phyloP scores from a whole-genome alignment of 306 rosid genomes.

The Comarum palustre region DNA sequence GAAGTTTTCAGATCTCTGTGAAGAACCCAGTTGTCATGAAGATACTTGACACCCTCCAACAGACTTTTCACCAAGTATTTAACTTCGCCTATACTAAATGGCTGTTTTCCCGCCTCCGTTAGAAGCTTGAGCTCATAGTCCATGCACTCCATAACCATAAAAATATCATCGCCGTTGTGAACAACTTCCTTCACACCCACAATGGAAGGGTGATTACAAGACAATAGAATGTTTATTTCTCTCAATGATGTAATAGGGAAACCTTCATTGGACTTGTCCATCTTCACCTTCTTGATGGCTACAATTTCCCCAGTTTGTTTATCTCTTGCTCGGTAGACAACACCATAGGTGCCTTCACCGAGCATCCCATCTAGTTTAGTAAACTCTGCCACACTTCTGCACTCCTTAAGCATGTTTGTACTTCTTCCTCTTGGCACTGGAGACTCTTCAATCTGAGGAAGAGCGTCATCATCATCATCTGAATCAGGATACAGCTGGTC shows the following conservation, averaged over 20 bases:
- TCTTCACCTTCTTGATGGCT: slow-evolving; percentile 94
- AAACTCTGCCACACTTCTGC: slow-evolving; percentile 73
- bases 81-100: slow-evolving; percentile 70
- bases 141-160: slow-evolving; percentile 96
- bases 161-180: slow-evolving; percentile 66
- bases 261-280: slow-evolving; percentile 65
- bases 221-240: slow-evolving; percentile 86
- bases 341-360: slow-evolving; percentile 88
- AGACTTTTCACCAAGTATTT: slow-evolving; percentile 69
- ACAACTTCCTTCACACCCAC: slow-evolving; percentile 91
- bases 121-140: slow-evolving; percentile 73
- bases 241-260: slow-evolving; percentile 83
- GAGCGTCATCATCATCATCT: slow-evolving; percentile 34
- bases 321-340: slow-evolving; percentile 89
- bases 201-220: slow-evolving; percentile 73
- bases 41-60: slow-evolving; percentile 79
- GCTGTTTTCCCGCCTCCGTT: slow-evolving; percentile 58
- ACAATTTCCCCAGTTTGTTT: slow-evolving; percentile 73
- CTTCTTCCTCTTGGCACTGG: slow-evolving; percentile 25
- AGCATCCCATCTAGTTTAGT: slow-evolving; percentile 40
- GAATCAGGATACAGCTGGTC: slow-evolving; percentile 29
- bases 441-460: slow-evolving; percentile 20
- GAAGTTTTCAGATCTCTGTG: slow-evolving; percentile 94
- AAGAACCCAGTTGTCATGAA: slow-evolving; percentile 92
- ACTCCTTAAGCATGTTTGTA: slow-evolving; percentile 66